Percentiles rank a stretch among this genome's conserved stretches.
Conservation (phyloP, 495 filamentous ascomycete genomes). For the Chaetomium fimeti region DNA sequence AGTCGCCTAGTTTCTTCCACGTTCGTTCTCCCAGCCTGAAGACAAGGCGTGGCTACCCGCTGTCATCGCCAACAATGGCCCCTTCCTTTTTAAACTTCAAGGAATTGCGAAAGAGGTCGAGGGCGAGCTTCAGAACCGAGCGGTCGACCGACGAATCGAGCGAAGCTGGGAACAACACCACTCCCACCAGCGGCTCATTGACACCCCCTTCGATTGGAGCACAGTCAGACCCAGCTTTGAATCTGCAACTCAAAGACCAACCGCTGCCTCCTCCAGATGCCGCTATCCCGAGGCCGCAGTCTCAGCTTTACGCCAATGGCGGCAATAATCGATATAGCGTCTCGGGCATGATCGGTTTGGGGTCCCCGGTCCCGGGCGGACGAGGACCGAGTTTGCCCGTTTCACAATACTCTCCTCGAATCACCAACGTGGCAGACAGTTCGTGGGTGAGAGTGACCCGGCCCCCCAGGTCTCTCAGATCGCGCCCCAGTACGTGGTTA, state of each 20-base stretch:
- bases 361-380: slow-evolving; percentile 56
- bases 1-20: neutral
- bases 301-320: slow-evolving; percentile 44
- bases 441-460: slow-evolving; percentile 63
- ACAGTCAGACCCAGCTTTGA: slow-evolving; percentile 50
- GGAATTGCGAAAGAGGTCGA: slow-evolving; percentile 71
- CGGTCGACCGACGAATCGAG: slow-evolving; percentile 56
- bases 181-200: slow-evolving; percentile 49
- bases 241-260: slow-evolving; percentile 46
- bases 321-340: slow-evolving; percentile 47
- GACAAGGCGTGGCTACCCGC: neutral
- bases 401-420: slow-evolving; percentile 74
- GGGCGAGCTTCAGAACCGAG: slow-evolving; percentile 60
- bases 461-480: slow-evolving; percentile 5
- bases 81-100: slow-evolving; percentile 68
- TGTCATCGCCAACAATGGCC: slow-evolving; percentile 35
- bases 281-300: slow-evolving; percentile 40
- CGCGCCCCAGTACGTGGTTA: neutral
- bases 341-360: slow-evolving; percentile 54
- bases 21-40: neutral
- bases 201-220: slow-evolving; percentile 47
- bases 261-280: slow-evolving; percentile 29
- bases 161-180: slow-evolving; percentile 43
- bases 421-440: slow-evolving; percentile 73
- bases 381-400: slow-evolving; percentile 54